Base-by-base conservation (phyloP, 257 asterid species). In the Nicotiana paniculata region DNA sequence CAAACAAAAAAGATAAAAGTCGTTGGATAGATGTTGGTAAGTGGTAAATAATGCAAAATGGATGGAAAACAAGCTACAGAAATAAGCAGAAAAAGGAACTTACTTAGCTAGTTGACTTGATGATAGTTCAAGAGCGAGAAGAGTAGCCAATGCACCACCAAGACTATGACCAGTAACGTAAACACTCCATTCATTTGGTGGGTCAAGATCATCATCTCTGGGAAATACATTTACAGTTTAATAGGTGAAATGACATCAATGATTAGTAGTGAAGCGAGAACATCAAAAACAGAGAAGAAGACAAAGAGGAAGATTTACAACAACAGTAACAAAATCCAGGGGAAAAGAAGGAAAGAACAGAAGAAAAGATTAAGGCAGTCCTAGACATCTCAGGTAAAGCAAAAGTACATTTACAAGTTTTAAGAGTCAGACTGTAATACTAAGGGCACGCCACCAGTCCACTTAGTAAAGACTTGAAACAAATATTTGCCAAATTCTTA, bases 71-170 rank as follows among this genome's bases (percentile, higher is more conserved):
- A 74, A 51, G 63, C 26, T 51, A 26, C 79, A 51, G 79, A 26
- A 12, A 48, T 15, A 48, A 46, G 55, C 32, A 69, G 83, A 66
- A 37, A 67, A 82, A 87, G 80, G 83, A 84, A 77, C 97, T 90
- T 67, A 96, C 99, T 90, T 91, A 57, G 98, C 91, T 82, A 96
- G 75, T 88, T 94, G 97, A 87, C 97, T 93, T 82, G 99, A 89
- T 24, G 97, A 88, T 83, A 96, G 85, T 77, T 96, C 98, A 32
- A 96, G 95, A 83, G 99, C 97, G 83, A 94, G 89, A 82, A 96
- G 97, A 65, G 99, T 96, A 85, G 98, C 97, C 81, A 96, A 86
- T n/a, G 99, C 99, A 81, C 99, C 99, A 9, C 99, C 98, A 81
- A 96, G 89, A 88, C 99, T 96, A 86, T 96, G 99, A 67, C 98